Base-by-base conservation (phyloP, 768 basidiomycete genomes). In the Strobilomyces confusus region DNA sequence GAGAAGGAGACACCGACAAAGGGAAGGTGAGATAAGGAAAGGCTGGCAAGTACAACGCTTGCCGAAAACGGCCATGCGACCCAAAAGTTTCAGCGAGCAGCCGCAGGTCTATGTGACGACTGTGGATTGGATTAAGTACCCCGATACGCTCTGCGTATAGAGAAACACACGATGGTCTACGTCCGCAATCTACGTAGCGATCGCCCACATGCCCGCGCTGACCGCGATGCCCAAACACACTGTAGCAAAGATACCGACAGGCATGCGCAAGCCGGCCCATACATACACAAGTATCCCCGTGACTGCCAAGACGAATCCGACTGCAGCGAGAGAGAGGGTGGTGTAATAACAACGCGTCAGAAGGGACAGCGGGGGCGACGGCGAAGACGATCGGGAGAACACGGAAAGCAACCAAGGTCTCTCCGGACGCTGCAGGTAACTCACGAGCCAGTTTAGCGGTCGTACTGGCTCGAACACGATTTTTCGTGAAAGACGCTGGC, bases 191-290 rank as follows among this genome's bases (percentile, higher is more conserved):
- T 68, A 69, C 22, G 36, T 17, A 15, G 51, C 55, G 25, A 69
- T 54, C 19, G 69, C 68, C 68, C 63, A 69, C 17, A 71, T 9
- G 5, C 43, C 48, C 3, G 57, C 55, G 25, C 60, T 49, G 32
- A 62, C 0, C 19, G 58, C 52, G 12, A 68, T 13, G 8, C 62
- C 63, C 19, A 70, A 47, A 53, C 65, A 70, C 6, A 59, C 34
- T 0, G 66, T 68, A 22, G 68, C 51, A 8, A 62, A 66, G 17
- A 71, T 58, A 36, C 69, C 66, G 32, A 69, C 68, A 1, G 48
- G n/a, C 25, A 34, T 23, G 8, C 57, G 55, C 44, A 69, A 49
- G 25, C 59, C 64, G 43, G 44, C 41, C 68, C 68, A 69, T 38
- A 55, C n/a, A 45, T 61, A 69, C 8, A 54, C 14, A 17, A 66